Base-by-base conservation (phyloP, 306 rosid genomes). In the Rosa multiflora region DNA sequence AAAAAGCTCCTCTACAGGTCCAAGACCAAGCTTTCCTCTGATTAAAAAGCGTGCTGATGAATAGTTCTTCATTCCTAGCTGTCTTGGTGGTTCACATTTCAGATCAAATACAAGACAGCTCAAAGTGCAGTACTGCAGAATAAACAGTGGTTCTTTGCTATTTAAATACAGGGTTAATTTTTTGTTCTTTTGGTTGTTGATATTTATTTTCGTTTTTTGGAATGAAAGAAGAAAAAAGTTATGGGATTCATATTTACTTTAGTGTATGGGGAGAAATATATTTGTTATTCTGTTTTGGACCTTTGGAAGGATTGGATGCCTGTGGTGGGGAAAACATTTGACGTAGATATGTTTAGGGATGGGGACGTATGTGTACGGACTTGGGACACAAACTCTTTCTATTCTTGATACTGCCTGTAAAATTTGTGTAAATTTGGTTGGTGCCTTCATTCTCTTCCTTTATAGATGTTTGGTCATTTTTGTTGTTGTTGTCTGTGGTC, bases 1-100 rank as follows among this genome's bases (percentile, higher is more conserved):
- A 95, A 95, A 97, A 92, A 92, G 85, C 91, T 95, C 76, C 84
- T 95, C 20, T 95, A 91, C 89, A 87, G 99, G 94, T 91, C 85
- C 82, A 95, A 92, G 94, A 83, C 85, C 94, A 92, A 84, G 82
- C 77, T 96, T 80, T 69, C 74, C 52, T 77, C 89, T 7, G 90
- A 91, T 42, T 87, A 40, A 74, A 32, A 47, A 13, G 47, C 49
- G 43, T 62, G 64, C 13, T 43, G 71, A 3, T 21, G 46, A 23
- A 46, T 23, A 32, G 39, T 51, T 43, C 47, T 73, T 40, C 51
- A 63, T 58, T n/a, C 71, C 78, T 46, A 48, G 29, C 53, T 52
- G 81, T 73, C 78, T 42, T 39, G 77, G 59, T 8, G 74, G 51
- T 46, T 52, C 42, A 53, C 62, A 3, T 44, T 56, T 68, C 76